Evolutionary conservation across 805 yeast genomes (phyloP).

Genomic region (Suhomyces tanzawaensis): DNA sequence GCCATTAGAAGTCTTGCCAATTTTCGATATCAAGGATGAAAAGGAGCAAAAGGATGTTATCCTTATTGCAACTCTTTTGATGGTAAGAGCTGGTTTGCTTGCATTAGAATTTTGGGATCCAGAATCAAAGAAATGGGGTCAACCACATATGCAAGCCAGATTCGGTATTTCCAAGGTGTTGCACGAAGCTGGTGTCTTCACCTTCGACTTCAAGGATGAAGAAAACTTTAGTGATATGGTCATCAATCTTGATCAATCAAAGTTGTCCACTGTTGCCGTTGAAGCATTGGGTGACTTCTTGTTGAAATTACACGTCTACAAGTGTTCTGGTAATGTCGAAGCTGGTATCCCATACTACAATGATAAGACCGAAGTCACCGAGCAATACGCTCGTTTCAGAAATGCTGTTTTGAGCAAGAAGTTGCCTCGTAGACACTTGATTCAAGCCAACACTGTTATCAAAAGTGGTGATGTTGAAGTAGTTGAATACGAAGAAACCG

Average conservation of each 20-base stretch:
- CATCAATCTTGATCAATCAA: constrained; percentile 55
- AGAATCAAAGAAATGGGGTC: constrained; percentile 80
- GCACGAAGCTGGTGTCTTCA: constrained; percentile 64
- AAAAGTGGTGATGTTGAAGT: constrained; percentile 46
- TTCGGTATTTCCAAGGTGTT: constrained; percentile 79
- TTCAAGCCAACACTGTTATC: constrained; percentile 73
- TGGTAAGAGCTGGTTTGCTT: constrained; percentile 85
- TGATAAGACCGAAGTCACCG: constrained; percentile 66
- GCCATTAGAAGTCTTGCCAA: constrained; percentile 55
- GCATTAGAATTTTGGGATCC: constrained; percentile 91
- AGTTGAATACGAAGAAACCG: constrained; percentile 72
- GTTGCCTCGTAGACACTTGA: constrained; percentile 78
- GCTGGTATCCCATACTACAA: constrained; percentile 63
- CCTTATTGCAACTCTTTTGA: constrained; percentile 67
- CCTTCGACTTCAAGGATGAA: constrained; percentile 46
- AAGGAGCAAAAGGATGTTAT: constrained; percentile 63
- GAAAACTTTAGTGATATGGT: constrained; percentile 57
- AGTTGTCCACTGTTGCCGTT: constrained; percentile 69
- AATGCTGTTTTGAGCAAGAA: constrained; percentile 67
- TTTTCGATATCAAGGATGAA: constrained; percentile 63
- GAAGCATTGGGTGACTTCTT: constrained; percentile 71
- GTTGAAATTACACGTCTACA: constrained; percentile 70
- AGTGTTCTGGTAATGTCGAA: constrained; percentile 70
- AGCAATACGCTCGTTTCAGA: constrained; percentile 62
- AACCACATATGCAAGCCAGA: constrained; percentile 92